Conservation (phyloP, 139 green algal species). For the Chlorella vulgaris region DNA sequence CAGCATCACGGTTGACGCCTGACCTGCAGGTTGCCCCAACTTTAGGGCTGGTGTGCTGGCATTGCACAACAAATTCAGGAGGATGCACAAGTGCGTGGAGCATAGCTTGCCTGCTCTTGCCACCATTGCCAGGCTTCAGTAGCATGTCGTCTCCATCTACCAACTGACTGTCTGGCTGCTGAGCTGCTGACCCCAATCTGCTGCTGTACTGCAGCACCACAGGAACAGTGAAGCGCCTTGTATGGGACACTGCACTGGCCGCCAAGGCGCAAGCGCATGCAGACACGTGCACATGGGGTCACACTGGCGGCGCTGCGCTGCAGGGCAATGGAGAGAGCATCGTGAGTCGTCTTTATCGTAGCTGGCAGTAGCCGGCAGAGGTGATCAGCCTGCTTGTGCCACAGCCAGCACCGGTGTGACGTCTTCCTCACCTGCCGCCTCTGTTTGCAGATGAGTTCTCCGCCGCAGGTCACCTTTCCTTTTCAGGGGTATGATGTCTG, state of each 20-base stretch:
- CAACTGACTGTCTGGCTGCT: too few relatives aligned
- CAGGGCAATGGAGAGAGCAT: background rate
- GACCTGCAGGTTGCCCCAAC: background rate
- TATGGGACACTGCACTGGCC: background rate
- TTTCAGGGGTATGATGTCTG: background rate
- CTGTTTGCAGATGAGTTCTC: background rate
- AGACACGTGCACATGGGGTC: background rate
- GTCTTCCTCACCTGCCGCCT: background rate
- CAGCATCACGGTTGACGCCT: too few relatives aligned
- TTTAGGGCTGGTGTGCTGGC: background rate
- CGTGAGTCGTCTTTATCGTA: too few relatives aligned
- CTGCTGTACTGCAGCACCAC: background rate
- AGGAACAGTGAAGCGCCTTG: background rate
- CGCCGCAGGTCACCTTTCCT: background rate
- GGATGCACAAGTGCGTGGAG: background rate
- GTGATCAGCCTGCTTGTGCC: too few relatives aligned
- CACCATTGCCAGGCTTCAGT: too few relatives aligned
- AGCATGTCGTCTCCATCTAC: too few relatives aligned
- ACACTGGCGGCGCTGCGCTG: background rate
- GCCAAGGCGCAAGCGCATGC: background rate
- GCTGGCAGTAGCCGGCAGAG: too few relatives aligned
- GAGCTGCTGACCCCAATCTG: background rate
- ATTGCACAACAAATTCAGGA: background rate
- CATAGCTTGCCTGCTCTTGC: too few relatives aligned
- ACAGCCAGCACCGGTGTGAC: too few relatives aligned